These are phyloP conservation scores for Chlamydomonas reinhardtii DNA, from an alignment of 163 green algal species.

Conservation along the genomic window DNA sequence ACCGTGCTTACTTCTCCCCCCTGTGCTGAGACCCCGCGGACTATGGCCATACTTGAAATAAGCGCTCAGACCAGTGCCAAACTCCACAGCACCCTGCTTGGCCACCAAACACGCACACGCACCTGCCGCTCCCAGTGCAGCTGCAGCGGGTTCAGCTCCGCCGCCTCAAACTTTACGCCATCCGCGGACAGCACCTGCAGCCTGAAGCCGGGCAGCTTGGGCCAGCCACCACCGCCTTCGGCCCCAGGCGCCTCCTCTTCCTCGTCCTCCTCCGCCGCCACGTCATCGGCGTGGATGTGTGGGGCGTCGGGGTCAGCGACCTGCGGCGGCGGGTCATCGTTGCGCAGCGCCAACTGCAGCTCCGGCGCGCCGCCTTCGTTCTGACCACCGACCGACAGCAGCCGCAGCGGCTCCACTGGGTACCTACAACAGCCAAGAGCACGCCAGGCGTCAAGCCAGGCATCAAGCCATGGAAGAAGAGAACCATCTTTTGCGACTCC, in stretches of 20 bases:
- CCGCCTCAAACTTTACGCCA: background rate
- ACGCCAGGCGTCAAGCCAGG: too few species aligned
- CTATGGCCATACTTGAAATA: too few species aligned
- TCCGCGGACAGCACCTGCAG: constrained; percentile 10
- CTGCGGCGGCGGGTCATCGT: background rate
- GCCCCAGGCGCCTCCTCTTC: too few species aligned
- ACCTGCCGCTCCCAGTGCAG: constrained; percentile 17
- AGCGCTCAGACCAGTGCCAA: too few species aligned
- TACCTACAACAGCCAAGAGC: background rate
- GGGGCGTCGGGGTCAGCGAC: background rate
- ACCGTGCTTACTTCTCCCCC: too few species aligned
- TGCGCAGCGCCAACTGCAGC: background rate
- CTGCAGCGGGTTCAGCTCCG: constrained; percentile 15
- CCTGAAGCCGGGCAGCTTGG: background rate
- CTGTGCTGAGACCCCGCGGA: too few species aligned
- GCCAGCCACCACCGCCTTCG: too few species aligned
- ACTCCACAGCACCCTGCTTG: too few species aligned
- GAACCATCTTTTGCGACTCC: too few species aligned
- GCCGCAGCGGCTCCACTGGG: constrained; percentile 17
- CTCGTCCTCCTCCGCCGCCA: too few species aligned
- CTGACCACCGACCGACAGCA: background rate
- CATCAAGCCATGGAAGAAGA: too few species aligned
- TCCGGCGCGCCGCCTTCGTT: background rate
- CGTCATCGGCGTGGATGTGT: background rate
- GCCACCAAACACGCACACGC: background rate